Evolutionary conservation across 2,329 filamentous ascomycete species (phyloP), one percentile per base, ranked within the genome.

Genomic region (Ascochyta rabiei): DNA sequence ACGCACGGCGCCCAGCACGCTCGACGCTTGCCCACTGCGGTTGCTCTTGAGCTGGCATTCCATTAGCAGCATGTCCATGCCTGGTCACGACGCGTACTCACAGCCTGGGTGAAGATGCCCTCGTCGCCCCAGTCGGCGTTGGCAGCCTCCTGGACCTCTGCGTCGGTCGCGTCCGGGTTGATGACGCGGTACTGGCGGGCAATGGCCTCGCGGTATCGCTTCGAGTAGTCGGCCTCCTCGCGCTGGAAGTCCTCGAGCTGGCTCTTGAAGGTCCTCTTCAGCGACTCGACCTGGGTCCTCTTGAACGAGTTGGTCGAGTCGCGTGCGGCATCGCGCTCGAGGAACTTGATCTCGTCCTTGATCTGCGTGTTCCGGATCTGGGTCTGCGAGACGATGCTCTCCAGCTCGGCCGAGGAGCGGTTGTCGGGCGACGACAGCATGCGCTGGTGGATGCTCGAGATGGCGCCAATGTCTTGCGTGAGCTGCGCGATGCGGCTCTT

Each of bases 81-180:
- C 13, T 19, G 23, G 18, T 13, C 2, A 16, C 6, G n/a, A 12
- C 58, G 18, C 4, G 4, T 9, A 82, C 86, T 75, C 82, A 93
- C 90, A 56, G 90, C 90, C 53, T 86, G 88, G 76, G 92, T 88
- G 79, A 93, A 95, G 50, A 95, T 87, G 67, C 89, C 88, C 77
- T 93, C 88, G 55, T 89, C 84, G 48, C 87, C 86, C 87, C 89
- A 90, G 71, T 92, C 87, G 48, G 85, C 80, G 63, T 90, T 81
- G 21, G 86, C 80, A 3, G 89, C 89, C 72, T 90, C 80, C 43
- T 82, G 79, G 2, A 93, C 86, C 75, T 93, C 88, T 1, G 83
- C 79, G 56, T 92, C 89, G 43, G 83, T 84, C n/a, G 90, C 90
- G 39, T 91, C 87, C 46, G 90, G 90, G 72, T 92, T 91, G 63